phyloP scores from a whole-genome alignment of 495 filamentous ascomycete genomes.

The Penicillium crystallinum region DNA sequence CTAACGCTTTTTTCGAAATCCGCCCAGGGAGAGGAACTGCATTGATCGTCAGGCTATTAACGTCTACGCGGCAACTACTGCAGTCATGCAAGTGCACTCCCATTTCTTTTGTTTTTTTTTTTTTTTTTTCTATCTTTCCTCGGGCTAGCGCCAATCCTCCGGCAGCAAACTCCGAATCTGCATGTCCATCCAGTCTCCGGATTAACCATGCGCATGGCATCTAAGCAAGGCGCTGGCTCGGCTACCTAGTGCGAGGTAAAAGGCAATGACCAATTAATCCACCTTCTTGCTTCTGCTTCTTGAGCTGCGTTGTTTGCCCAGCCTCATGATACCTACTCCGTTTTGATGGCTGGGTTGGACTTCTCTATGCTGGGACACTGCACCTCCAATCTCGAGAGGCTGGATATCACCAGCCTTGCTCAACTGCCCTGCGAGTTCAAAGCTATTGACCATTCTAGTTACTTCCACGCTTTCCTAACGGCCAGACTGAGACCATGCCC shows the following conservation, averaged over 20 bases:
- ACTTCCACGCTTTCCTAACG: not conserved
- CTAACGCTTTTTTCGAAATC: not conserved
- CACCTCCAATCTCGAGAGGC: not conserved
- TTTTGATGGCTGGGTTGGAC: not conserved
- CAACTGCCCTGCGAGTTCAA: not conserved
- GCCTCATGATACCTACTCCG: not conserved
- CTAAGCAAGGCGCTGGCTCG: conserved; percentile 6
- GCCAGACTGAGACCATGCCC: not conserved
- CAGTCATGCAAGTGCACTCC: not conserved
- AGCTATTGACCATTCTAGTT: not conserved
- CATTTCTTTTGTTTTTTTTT: not conserved
- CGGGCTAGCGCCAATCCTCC: not conserved
- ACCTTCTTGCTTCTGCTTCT: not conserved
- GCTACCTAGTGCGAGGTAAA: not conserved
- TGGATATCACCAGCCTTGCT: not conserved
- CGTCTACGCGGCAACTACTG: conserved; percentile 1
- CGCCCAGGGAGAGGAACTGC: not conserved
- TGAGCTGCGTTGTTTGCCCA: not conserved
- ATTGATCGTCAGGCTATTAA: not conserved
- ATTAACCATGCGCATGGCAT: conserved; percentile 1
- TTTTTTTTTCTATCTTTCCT: not conserved
- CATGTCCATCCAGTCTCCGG: not conserved
- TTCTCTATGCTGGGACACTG: not conserved
- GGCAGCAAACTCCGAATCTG: not conserved
- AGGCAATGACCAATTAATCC: not conserved